phyloP scores from a whole-genome alignment of 208 protist species.

The Herpetomonas tarakana region DNA sequence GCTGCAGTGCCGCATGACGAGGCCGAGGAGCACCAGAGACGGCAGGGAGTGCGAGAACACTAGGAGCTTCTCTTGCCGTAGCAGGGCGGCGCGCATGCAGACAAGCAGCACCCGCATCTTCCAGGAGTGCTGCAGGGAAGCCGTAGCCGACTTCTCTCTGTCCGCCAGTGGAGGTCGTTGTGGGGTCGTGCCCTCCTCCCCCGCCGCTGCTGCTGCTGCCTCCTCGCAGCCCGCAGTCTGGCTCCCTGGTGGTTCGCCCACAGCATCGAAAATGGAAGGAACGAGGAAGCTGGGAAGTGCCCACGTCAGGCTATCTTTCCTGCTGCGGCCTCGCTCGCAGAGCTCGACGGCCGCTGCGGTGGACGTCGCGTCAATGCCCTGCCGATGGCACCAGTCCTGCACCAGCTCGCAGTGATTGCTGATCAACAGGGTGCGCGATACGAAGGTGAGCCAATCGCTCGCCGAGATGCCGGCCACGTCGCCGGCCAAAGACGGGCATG shows the following conservation, averaged over 20 bases:
- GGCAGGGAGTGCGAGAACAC: slow-evolving; percentile 20
- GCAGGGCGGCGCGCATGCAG: slow-evolving; percentile 4
- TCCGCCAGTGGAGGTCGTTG: too few relatives aligned
- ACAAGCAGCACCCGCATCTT: slow-evolving; percentile 15
- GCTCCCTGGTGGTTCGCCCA: neutral
- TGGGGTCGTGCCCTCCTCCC: neutral
- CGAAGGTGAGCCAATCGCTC: neutral
- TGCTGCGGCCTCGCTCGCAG: neutral
- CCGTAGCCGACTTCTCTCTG: neutral
- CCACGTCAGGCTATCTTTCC: slow-evolving; percentile 2
- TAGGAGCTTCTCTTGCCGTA: slow-evolving; percentile 10
- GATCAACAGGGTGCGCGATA: slow-evolving; percentile 12
- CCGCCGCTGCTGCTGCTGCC: neutral
- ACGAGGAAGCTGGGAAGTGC: slow-evolving; percentile 14
- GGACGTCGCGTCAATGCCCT: slow-evolving; percentile 9
- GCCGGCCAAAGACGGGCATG: neutral
- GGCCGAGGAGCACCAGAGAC: slow-evolving; percentile 15
- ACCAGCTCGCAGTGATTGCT: slow-evolving; percentile 23
- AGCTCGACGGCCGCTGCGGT: slow-evolving; percentile 5
- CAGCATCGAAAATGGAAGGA: slow-evolving; percentile 14
- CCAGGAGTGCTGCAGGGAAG: slow-evolving; percentile 12
- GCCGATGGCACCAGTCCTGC: slow-evolving; percentile 14
- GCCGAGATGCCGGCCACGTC: neutral
- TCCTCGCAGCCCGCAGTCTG: neutral
- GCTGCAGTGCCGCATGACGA: slow-evolving; percentile 3